Percentiles rank a stretch among this genome's conserved stretches.
Conservation (phyloP, 2,329 filamentous ascomycete genomes). For the Coniosporium tulheliwenetii region DNA sequence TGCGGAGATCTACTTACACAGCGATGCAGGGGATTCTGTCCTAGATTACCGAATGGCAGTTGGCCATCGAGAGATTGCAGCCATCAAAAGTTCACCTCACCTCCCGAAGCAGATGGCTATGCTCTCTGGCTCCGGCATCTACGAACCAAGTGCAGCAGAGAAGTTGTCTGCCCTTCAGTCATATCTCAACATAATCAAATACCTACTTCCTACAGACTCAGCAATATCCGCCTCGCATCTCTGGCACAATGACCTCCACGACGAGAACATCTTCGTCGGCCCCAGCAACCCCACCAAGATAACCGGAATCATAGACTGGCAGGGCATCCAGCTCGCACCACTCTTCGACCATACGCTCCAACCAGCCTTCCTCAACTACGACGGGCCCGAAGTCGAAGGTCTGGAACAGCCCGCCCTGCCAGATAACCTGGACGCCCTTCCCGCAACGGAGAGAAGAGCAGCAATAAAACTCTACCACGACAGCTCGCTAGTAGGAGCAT, state of each 20-base stretch:
- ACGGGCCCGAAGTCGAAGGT: background rate
- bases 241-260: constrained; percentile 17
- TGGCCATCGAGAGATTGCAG: no score
- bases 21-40: no score
- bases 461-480: no score
- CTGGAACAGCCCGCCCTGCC: background rate
- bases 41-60: no score
- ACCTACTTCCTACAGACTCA: background rate
- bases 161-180: background rate
- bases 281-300: constrained; percentile 12
- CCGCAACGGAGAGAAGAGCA: no score
- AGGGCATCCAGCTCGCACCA: constrained; percentile 9
- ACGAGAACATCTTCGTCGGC: constrained; percentile 18
- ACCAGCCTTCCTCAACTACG: background rate
- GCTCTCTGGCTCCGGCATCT: no score
- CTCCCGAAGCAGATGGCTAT: no score
- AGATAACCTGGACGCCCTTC: background rate
- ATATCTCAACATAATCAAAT: background rate
- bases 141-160: no score
- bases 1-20: no score
- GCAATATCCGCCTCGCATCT: constrained; percentile 8
- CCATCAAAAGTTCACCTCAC: no score
- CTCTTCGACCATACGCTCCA: constrained; percentile 4
- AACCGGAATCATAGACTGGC: constrained; percentile 19
- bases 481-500: no score